Base-by-base conservation (phyloP, 495 filamentous ascomycete species). In the Hypoxylon cercidicola region DNA sequence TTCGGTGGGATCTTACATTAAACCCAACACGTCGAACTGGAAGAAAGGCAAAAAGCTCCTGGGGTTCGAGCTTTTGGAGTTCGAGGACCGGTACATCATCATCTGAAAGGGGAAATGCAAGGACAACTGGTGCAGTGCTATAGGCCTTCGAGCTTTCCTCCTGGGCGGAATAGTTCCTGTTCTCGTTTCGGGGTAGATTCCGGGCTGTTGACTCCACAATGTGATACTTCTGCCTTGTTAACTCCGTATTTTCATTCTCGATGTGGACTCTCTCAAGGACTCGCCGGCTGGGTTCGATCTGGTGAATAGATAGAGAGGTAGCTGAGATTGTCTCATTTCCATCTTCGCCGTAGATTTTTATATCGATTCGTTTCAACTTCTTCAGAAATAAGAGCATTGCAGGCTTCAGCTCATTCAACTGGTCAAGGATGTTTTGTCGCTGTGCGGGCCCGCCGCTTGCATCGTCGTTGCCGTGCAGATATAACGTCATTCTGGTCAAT, bases 71-170 rank as follows among this genome's bases (percentile, higher is more conserved):
- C 8, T 68, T 25, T 19, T 74, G 70, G 7, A 57, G 52, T 21
- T 68, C 53, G 23, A 77, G 62, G 7, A 72, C 15, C 0, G 77
- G 77, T 4, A 59, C 44, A 0, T 53, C 69, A 9, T 65, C 39
- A 0, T 39, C 43, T 0, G 73, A 68, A 0, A 80, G 30, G 6
- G 78, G 78, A 54, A 83, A 83, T 7, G 79, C 78, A 1, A 82
- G 71, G 16, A 77, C 51, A 12, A 81, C 55, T 19, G 75, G 69
- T 1, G 78, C 60, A 6, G 34, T 53, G 4, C 66, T n/a, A 37
- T 72, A 75, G 20, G 66, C 61, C 30, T 18, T 20, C 4, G 41
- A 32, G 4, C 55, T 20, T 16, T 63, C 51, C 25, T 77, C 72
- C 0, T 5, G 2, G 0, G 52, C 48, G 1, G 75, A 60, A 41